Conservation (phyloP, 2,329 filamentous ascomycete genomes). For the Colletotrichum sp. region DNA sequence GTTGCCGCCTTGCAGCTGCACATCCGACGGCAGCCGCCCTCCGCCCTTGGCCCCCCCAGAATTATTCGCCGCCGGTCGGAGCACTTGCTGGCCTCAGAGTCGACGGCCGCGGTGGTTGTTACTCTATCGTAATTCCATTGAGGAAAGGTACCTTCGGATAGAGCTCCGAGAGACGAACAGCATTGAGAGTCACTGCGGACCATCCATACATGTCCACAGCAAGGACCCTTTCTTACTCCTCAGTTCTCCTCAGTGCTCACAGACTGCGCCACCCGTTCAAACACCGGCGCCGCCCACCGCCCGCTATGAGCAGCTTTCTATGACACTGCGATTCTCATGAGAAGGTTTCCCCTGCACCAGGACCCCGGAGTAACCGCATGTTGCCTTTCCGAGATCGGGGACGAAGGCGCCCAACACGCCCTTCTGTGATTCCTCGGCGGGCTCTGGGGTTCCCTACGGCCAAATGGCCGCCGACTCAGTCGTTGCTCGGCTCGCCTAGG, state of each 20-base stretch:
- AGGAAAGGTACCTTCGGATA: background rate
- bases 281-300: constrained; percentile 3
- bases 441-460: background rate
- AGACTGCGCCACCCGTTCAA: constrained; percentile 7
- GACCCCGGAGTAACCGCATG: constrained; percentile 17
- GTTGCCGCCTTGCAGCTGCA: background rate
- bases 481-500: background rate
- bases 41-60: background rate
- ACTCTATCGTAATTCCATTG: background rate
- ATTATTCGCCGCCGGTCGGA: constrained; percentile 7
- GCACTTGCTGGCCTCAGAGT: background rate
- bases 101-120: background rate
- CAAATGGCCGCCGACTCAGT: constrained; percentile 1
- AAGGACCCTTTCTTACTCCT: background rate
- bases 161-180: background rate
- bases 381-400: constrained; percentile 18
- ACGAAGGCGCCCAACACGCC: background rate
- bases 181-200: background rate
- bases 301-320: background rate
- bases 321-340: constrained; percentile 4
- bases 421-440: background rate
- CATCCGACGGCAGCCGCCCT: constrained; percentile 12
- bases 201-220: background rate
- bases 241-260: background rate
- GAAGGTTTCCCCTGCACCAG: constrained; percentile 6